Base-by-base conservation (phyloP, 345 rosid species). In the Linum trigynum region DNA sequence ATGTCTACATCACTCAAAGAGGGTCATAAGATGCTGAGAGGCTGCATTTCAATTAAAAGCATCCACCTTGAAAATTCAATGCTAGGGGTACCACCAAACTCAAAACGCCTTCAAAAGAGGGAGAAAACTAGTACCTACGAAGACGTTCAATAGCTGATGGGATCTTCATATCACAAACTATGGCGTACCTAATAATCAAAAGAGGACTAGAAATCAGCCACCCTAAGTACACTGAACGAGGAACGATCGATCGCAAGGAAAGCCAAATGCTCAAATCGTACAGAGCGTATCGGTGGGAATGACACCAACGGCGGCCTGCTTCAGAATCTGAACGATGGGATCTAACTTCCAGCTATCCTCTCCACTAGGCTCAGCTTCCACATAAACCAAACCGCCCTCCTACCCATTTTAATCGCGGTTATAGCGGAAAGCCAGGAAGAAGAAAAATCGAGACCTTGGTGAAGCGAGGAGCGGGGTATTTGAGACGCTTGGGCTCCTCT, bases 401-500 rank as follows among this genome's bases (percentile, higher is more conserved):
- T 87, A 64, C n/a, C n/a, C n/a, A 59, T 6, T 15, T 55, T 50
- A 45, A 45, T 14, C 11, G 2, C 51, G 51, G 11, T 45, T 2
- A 45, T 9, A 45, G 11, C 11, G 11, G 3, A 14, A 45, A 45
- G 2, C 51, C 7, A 45, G 11, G 11, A 9, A 45, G 35, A 11
- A 14, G 15, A 61, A 41, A 38, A 69, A 63, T 55, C 16, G 39
- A 64, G 40, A 56, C 98, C 94, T 86, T 86, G 39, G 81, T 61
- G 66, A 84, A 85, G 57, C 86, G 91, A 76, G 92, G 91, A 71
- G 90, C 70, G 7, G 86, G 75, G 79, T 92, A 92, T 55, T 90
- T 92, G 75, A 92, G 92, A 62, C 97, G 96, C 80, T 92, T 92
- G 17, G 97, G 98, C 83, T 89, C 76, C 85, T 81, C 80, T 87